These are phyloP conservation scores for Echites panduratus DNA, from an alignment of 257 asterid genomes.

Conservation along the genomic window DNA sequence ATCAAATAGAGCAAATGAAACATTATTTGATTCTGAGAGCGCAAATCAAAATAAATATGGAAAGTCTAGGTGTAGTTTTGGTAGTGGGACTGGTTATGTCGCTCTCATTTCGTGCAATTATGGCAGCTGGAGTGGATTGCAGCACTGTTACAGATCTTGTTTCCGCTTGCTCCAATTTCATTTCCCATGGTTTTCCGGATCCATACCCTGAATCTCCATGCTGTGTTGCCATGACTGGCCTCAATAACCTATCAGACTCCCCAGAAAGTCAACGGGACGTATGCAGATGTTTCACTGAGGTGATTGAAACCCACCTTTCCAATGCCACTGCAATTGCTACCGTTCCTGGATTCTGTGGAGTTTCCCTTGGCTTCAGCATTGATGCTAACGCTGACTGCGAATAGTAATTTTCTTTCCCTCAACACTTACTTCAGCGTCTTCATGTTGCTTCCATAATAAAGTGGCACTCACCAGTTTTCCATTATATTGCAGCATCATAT, in stretches of 20 bases:
- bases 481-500: conserved; percentile 12
- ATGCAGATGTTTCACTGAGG: conserved; percentile 72
- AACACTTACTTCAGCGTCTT: too few species aligned
- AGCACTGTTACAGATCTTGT: conserved; percentile 53
- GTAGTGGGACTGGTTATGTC: conserved; percentile 2
- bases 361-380: conserved; percentile 76
- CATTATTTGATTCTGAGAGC: background rate
- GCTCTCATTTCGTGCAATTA: conserved; percentile 1
- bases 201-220: conserved; percentile 77
- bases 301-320: conserved; percentile 39
- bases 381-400: conserved; percentile 83
- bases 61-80: conserved; percentile 1
- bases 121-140: conserved; percentile 37
- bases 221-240: conserved; percentile 67
- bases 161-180: conserved; percentile 71
- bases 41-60: background rate
- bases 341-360: conserved; percentile 88
- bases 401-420: conserved; percentile 34
- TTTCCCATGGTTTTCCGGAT: conserved; percentile 55
- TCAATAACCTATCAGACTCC: conserved; percentile 41
- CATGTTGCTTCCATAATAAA: too few species aligned
- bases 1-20: background rate
- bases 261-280: conserved; percentile 45
- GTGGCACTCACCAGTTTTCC: background rate
- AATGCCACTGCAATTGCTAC: conserved; percentile 90